phyloP scores from a whole-genome alignment of 2,329 filamentous ascomycete genomes.

The Cladobotryum mycophilum region DNA sequence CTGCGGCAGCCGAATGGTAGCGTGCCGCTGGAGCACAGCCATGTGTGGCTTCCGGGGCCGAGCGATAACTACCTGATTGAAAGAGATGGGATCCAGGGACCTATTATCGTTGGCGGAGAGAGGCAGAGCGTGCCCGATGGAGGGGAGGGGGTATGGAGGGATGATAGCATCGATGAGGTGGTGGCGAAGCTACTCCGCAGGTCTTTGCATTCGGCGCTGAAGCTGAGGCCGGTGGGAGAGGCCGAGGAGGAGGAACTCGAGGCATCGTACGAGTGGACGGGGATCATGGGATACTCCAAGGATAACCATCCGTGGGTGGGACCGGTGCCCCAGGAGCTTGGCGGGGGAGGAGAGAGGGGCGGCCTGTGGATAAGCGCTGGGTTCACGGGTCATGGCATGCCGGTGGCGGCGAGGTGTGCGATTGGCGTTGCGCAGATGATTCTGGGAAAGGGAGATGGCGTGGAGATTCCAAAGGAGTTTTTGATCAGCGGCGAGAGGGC shows the following conservation, averaged over 20 bases:
- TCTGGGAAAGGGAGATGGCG: conserved; percentile 30
- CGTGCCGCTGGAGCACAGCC: conserved; percentile 47
- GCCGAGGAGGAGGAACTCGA: conserved; percentile 39
- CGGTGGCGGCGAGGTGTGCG: conserved; percentile 61
- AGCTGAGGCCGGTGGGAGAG: conserved; percentile 29
- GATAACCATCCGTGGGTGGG: conserved; percentile 69
- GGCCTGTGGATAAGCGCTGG: conserved; percentile 60
- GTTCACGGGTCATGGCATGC: conserved; percentile 74
- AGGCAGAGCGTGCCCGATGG: conserved; percentile 46
- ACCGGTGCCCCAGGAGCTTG: conserved; percentile 46
- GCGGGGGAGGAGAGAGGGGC: conserved; percentile 34
- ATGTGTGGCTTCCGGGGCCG: conserved; percentile 51
- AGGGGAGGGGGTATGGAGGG: conserved; percentile 50
- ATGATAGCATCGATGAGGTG: conserved; percentile 49
- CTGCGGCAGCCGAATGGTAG: conserved; percentile 48
- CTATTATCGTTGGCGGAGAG: conserved; percentile 67
- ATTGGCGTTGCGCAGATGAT: conserved; percentile 59
- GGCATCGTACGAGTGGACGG: conserved; percentile 64
- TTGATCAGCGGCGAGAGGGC: conserved; percentile 29
- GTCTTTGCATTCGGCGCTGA: conserved; percentile 36
- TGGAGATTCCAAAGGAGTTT: conserved; percentile 40
- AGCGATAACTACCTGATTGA: conserved; percentile 71
- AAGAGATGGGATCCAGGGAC: conserved; percentile 49
- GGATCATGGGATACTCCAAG: conserved; percentile 70
- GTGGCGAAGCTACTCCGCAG: conserved; percentile 51